phyloP scores from a whole-genome alignment of 202 grass and related monocot genomes.

The Zizania palustris region DNA sequence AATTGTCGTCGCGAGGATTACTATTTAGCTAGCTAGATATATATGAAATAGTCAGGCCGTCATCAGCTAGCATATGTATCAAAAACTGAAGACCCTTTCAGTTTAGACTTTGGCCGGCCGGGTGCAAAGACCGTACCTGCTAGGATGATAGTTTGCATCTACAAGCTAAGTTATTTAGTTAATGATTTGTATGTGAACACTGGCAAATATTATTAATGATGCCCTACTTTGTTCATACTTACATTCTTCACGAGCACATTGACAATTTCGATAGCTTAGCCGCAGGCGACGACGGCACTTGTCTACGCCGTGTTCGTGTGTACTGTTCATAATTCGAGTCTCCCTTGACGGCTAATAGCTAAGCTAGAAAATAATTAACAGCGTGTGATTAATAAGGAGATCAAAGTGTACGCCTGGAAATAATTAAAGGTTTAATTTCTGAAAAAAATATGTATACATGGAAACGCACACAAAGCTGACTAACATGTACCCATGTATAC shows the following conservation, averaged over 20 bases:
- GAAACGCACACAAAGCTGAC: no score
- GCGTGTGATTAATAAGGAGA: no score
- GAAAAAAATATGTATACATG: no score
- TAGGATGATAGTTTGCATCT: neutral
- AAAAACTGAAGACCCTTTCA: constrained; percentile 7
- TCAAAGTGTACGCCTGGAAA: no score
- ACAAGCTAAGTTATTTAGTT: constrained; percentile 15
- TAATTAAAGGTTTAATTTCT: no score
- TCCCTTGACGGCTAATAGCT: neutral
- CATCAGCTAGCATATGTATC: constrained; percentile 2
- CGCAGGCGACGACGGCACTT: neutral
- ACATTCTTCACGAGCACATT: constrained; percentile 7
- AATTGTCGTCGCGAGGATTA: neutral
- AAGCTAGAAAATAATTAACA: neutral
- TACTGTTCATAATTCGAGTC: neutral
- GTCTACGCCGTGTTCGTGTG: neutral
- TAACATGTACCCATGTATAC: neutral
- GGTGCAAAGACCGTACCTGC: neutral
- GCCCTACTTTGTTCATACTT: neutral
- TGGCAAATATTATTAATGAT: neutral
- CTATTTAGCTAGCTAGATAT: constrained; percentile 1
- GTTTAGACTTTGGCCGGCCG: constrained; percentile 34
- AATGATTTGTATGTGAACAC: constrained; percentile 21
- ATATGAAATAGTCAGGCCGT: constrained; percentile 30
- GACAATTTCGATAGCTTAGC: constrained; percentile 22